Conservation (phyloP, 2,329 filamentous ascomycete species). For the Calcarisporium arbuscula region DNA sequence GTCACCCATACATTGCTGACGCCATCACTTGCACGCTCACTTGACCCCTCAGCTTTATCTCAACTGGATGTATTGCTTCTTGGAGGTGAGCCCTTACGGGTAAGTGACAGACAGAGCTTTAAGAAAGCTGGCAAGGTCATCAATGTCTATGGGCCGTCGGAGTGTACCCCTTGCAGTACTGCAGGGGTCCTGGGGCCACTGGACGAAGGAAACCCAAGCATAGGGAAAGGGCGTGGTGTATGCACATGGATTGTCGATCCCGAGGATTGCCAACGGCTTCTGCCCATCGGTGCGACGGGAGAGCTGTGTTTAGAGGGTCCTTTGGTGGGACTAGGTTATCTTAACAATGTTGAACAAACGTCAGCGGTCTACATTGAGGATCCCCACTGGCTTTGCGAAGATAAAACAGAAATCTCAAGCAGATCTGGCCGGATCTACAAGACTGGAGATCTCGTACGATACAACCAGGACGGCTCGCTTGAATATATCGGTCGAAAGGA, state of each 20-base stretch:
- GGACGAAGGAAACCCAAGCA: not conserved
- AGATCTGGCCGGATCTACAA: slow-evolving; percentile 13
- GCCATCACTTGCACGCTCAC: slow-evolving; percentile 4
- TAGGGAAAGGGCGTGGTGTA: not conserved
- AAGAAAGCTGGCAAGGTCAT: too few relatives aligned
- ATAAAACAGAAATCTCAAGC: not conserved
- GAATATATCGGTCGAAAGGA: slow-evolving; percentile 44
- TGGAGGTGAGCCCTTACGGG: too few relatives aligned
- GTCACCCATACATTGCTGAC: slow-evolving; percentile 1
- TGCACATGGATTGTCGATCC: slow-evolving; percentile 6
- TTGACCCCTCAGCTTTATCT: too few relatives aligned
- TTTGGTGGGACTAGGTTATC: slow-evolving; percentile 11
- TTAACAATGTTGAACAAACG: slow-evolving; percentile 9
- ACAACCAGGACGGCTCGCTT: slow-evolving; percentile 28
- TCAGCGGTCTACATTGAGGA: slow-evolving; percentile 15
- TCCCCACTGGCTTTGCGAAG: not conserved
- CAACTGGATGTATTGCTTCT: too few relatives aligned
- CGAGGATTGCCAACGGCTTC: slow-evolving; percentile 3
- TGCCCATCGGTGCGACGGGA: slow-evolving; percentile 3
- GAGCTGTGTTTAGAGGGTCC: slow-evolving; percentile 14
- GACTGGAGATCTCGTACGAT: slow-evolving; percentile 16
- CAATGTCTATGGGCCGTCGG: not conserved
- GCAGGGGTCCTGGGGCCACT: not conserved
- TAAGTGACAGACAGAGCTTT: too few relatives aligned
- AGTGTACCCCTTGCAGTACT: too few relatives aligned